Evolutionary conservation across 495 filamentous ascomycete genomes (phyloP).

Genomic region (Tuber borchii): DNA sequence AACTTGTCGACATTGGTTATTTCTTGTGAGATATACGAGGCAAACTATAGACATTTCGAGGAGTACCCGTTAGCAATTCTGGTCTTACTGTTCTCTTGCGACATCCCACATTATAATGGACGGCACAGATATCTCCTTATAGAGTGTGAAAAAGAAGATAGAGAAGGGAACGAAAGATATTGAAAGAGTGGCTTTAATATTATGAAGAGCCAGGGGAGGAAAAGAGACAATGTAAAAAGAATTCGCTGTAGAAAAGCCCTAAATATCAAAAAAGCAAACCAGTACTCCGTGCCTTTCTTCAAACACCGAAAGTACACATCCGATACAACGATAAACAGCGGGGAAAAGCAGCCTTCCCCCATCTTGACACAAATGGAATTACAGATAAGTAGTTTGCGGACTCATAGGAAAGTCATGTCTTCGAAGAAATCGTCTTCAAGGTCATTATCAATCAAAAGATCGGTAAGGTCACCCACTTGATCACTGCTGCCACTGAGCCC

Average conservation of each 20-base stretch:
- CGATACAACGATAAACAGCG: neutral
- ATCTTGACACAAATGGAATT: conserved; percentile 17
- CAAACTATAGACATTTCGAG: conserved; percentile 35
- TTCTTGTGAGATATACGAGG: conserved; percentile 40
- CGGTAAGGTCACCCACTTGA: conserved; percentile 43
- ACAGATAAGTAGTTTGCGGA: conserved; percentile 27
- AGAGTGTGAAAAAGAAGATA: conserved; percentile 20
- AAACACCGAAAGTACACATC: conserved; percentile 1
- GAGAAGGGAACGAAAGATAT: conserved; percentile 8
- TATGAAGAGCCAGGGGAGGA: conserved; percentile 22
- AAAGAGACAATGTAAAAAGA: conserved; percentile 5
- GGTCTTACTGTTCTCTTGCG: neutral
- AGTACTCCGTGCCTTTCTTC: conserved; percentile 1
- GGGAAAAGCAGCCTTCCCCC: neutral
- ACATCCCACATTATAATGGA: conserved; percentile 16
- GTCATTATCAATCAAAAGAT: conserved; percentile 42
- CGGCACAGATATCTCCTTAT: conserved; percentile 23
- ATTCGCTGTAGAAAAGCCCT: neutral
- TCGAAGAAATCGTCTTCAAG: conserved; percentile 39
- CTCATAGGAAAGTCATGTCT: conserved; percentile 41
- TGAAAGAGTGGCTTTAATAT: conserved; percentile 14
- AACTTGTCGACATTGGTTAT: conserved; percentile 42
- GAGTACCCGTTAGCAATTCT: conserved; percentile 33
- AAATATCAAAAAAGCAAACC: neutral
- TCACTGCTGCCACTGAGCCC: conserved; percentile 41